Percentiles rank a stretch among this genome's conserved stretches.
Evolutionary conservation across 2,329 filamentous ascomycete species (phyloP).

Genomic region (Dothistroma pini): DNA sequence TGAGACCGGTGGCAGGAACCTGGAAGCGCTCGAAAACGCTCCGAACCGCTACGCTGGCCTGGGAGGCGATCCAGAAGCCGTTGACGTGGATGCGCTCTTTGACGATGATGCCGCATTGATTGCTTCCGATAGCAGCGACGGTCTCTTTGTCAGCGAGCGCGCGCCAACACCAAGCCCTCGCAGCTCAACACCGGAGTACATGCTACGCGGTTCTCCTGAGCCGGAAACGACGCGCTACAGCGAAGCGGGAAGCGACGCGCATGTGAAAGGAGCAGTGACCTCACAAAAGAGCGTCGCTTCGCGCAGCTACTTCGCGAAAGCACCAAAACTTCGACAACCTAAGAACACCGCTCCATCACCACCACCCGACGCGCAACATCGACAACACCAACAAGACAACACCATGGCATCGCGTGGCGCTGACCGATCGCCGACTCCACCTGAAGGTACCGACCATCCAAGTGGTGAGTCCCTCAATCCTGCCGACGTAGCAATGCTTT

Average conservation of each 20-base stretch:
- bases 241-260: not conserved
- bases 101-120: not conserved
- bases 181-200: not conserved
- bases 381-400: not conserved
- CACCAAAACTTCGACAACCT: not conserved
- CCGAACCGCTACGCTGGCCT: not conserved
- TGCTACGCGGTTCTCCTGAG: not conserved
- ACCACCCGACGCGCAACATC: not conserved
- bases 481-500: not conserved
- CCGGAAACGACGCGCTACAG: not conserved
- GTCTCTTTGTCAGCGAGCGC: not conserved
- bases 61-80: not conserved
- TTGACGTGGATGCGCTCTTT: not conserved
- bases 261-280: not conserved
- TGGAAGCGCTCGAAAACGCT: not conserved
- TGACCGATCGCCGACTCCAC: not conserved
- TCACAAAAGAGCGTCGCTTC: not conserved
- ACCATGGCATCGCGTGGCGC: not conserved
- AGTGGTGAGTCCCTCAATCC: not conserved
- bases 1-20: not conserved
- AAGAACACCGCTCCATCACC: not conserved
- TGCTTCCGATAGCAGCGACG: not conserved
- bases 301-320: not conserved
- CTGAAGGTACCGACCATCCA: not conserved
- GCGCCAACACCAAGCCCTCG: not conserved